Evolutionary conservation across 75 land plant species (phyloP).

Genomic region (Selaginella tamariscina): DNA sequence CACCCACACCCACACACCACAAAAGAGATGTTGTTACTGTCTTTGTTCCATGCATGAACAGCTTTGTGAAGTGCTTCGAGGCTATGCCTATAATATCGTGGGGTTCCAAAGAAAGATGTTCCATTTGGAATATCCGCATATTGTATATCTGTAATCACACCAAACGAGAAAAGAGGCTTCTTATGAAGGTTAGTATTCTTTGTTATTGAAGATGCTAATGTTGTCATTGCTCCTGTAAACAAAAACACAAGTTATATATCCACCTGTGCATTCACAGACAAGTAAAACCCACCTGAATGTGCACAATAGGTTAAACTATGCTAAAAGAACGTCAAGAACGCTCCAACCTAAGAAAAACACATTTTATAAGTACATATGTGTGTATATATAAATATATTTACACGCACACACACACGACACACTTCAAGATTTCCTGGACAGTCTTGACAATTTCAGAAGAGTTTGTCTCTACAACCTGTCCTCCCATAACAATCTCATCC

Average conservation of each 20-base stretch:
- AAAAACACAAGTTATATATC: too few relatives aligned
- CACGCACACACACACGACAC: neutral
- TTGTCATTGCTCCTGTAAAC: too few relatives aligned
- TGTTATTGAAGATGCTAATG: too few relatives aligned
- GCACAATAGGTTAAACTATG: too few relatives aligned
- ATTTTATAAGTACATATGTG: too few relatives aligned
- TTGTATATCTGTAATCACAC: conserved; percentile 87
- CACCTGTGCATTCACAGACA: too few relatives aligned
- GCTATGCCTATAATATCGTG: conserved; percentile 78
- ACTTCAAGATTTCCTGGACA: conserved; percentile 84
- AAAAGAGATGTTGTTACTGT: conserved; percentile 38
- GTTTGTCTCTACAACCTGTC: conserved; percentile 92
- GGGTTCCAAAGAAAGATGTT: conserved; percentile 65
- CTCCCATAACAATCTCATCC: conserved; percentile 88
- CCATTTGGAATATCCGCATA: conserved; percentile 92
- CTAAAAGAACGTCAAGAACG: too few relatives aligned
- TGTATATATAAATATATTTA: neutral
- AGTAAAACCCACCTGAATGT: too few relatives aligned
- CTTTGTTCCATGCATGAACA: conserved; percentile 57
- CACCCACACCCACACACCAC: too few relatives aligned
- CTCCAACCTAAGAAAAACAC: too few relatives aligned
- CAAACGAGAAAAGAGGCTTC: conserved; percentile 90
- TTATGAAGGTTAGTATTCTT: too few relatives aligned
- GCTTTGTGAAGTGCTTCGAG: conserved; percentile 60
- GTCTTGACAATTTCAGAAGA: conserved; percentile 68